Base-by-base conservation (phyloP, 352 stramenopile genomes). In the Globisporangium cederbergense region DNA sequence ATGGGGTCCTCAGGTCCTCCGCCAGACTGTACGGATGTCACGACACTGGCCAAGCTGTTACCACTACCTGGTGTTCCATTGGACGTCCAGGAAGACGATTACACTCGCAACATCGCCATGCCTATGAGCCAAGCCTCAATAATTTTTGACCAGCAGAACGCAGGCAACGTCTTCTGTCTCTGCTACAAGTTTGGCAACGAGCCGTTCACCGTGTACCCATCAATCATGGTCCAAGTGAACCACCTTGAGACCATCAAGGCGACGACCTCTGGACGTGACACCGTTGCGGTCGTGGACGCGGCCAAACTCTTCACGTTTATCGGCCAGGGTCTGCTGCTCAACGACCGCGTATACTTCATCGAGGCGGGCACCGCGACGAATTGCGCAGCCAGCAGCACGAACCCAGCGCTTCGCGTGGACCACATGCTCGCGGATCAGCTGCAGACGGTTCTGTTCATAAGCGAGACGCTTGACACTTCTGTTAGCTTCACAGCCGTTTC, bases 141-240 rank as follows among this genome's bases (percentile, higher is more conserved):
- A 16, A 60, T 66, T 0, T 89, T 91, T 62, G 72, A 74, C 14
- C 62, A 54, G 7, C 32, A 60, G 47, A 82, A 69, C 25, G 70
- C 76, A 20, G 79, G 82, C 4, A 84, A 83, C 11, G 81, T 60
- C 0, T 91, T 82, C 40, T 84, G 68, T 30, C 60, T 91, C 3
- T 91, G 82, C 52, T 89, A 88, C 67, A 83, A 87, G 49, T 91
- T 89, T 62, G 82, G 77, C 5, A 74, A 71, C n/a, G 79, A 91
- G 20, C 82, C 82, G 3, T 91, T 76, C 59, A 75, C 65, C 11
- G 66, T 88, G 8, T 91, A 89, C 42, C 64, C 75, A 3, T 40
- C 38, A 0, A 69, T 88, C 5, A 68, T 64, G 47, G 54, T 91
- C 34, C 64, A 81, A 68, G 75, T 91, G 9, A 81, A 78, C 13